Base-by-base conservation (phyloP, 2,329 filamentous ascomycete genomes). In the Scedosporium minutisporum region DNA sequence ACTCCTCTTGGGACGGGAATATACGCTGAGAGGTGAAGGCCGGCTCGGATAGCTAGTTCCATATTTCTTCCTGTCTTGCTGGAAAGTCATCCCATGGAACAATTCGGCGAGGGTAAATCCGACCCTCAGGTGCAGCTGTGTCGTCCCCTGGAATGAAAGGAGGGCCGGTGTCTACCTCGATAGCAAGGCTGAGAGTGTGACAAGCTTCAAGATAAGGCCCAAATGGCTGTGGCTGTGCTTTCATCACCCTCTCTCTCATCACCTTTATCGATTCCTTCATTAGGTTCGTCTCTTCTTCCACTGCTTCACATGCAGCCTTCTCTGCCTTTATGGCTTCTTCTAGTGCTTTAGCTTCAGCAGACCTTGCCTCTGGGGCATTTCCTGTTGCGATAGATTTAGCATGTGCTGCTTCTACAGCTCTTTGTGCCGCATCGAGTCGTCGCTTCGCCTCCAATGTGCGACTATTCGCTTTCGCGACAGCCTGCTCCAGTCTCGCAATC, bases 41-140 rank as follows among this genome's bases (percentile, higher is more conserved):
- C 57, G 62, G 23, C n/a, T 62, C 61, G 21, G 46, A 65, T 18
- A 77, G 67, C 9, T 65, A 16, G 18, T 70, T 57, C 72, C 68
- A 77, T 23, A 74, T 67, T 4, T 69, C 33, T 64, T 73, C 67
- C 65, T 77, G 70, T 59, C 62, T 61, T 33, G n/a, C 58, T 58
- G 68, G 60, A 58, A 75, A 77, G 61, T 70, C 66, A 10, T 69
- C 58, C 73, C 71, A 77, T 2, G 70, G 74, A 21, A 74, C 65
- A 38, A 78, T 76, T 58, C 69, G 69, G 65, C 62, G 65, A 64
- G 75, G 74, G 63, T 64, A 76, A 12, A 73, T 63, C 61, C 72
- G 70, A 53, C 72, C 71, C 58, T 63, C 64, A 9, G 71, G 70
- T 57, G 75, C 70, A 0, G 71, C 75, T 0, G 68, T 70, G 6